Conservation (phyloP, 192 early-diverging fungal genomes). For the Backusella psychrophila region DNA sequence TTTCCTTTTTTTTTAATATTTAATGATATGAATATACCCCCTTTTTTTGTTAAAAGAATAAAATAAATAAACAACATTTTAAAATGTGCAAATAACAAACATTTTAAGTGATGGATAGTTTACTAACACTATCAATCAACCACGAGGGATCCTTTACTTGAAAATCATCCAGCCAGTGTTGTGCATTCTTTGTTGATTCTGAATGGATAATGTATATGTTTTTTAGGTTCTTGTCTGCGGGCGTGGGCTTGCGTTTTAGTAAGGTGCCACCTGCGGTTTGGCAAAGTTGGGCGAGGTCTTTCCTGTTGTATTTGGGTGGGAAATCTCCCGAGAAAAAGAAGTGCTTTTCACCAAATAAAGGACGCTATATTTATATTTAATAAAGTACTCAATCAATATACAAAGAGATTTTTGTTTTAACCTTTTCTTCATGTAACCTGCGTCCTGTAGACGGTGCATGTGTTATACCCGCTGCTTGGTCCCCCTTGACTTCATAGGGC, state of each 20-base stretch:
- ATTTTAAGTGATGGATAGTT: not conserved
- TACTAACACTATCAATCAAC: not conserved
- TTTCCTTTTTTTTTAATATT: not conserved
- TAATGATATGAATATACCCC: slow-evolving; percentile 4
- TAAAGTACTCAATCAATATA: not conserved
- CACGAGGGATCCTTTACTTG: not conserved
- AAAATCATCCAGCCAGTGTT: not conserved
- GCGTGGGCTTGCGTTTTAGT: not conserved
- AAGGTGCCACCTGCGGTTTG: not conserved
- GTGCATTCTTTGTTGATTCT: not conserved
- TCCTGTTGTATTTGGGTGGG: not conserved
- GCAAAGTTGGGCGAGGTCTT: not conserved
- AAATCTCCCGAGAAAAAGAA: slow-evolving; percentile 1
- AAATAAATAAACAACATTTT: not conserved
- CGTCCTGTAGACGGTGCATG: not conserved
- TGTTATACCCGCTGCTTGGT: not conserved
- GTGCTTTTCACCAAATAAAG: not conserved
- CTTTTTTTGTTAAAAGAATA: not conserved
- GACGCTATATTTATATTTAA: not conserved
- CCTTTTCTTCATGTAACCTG: not conserved
- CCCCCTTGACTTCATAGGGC: not conserved
- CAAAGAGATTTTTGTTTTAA: not conserved
- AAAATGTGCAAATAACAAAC: not conserved
- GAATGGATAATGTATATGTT: not conserved
- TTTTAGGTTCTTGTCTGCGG: not conserved